Conservation (phyloP, 345 rosid genomes). For the Ceriops zippeliana region DNA sequence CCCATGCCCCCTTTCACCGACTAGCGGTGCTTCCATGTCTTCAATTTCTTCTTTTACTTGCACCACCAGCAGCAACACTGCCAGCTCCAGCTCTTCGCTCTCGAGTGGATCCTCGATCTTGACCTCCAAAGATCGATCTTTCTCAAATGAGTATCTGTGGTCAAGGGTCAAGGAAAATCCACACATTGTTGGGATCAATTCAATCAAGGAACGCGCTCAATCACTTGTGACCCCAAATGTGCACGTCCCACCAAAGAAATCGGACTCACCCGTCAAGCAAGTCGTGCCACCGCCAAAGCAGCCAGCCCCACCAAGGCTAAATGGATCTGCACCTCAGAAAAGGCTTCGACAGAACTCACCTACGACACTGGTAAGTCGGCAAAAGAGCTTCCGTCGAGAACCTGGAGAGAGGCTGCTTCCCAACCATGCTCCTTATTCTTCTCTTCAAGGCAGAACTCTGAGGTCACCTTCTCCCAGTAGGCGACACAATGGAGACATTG, state of each 20-base stretch:
- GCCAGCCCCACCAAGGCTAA: constrained; percentile 18
- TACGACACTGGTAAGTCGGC: constrained; percentile 34
- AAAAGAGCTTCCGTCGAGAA: constrained; percentile 66
- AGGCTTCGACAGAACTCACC: constrained; percentile 67
- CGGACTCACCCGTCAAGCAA: constrained; percentile 17
- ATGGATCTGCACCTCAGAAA: constrained; percentile 37
- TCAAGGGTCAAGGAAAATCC: constrained; percentile 78
- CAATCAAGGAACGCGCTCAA: constrained; percentile 49
- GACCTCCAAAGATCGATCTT: constrained; percentile 60
- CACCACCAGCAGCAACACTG: constrained; percentile 22
- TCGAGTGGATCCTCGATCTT: constrained; percentile 40
- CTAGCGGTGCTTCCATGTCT: constrained; percentile 26
- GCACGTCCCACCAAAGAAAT: constrained; percentile 5
- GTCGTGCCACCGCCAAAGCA: constrained; percentile 27
- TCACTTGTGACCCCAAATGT: constrained; percentile 19
- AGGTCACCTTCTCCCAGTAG: constrained; percentile 59
- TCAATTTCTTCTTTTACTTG: constrained; percentile 34
- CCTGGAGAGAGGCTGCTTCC: constrained; percentile 21
- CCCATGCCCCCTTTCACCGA: constrained; percentile 48
- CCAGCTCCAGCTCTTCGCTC: constrained; percentile 44
- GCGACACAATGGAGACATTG: constrained; percentile 41
- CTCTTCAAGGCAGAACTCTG: constrained; percentile 30
- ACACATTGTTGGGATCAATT: constrained; percentile 55
- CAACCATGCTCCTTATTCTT: constrained; percentile 15
- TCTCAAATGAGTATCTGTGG: constrained; percentile 76